phyloP scores from a whole-genome alignment of 768 basidiomycete genomes.

The Suillus cothurnatus region DNA sequence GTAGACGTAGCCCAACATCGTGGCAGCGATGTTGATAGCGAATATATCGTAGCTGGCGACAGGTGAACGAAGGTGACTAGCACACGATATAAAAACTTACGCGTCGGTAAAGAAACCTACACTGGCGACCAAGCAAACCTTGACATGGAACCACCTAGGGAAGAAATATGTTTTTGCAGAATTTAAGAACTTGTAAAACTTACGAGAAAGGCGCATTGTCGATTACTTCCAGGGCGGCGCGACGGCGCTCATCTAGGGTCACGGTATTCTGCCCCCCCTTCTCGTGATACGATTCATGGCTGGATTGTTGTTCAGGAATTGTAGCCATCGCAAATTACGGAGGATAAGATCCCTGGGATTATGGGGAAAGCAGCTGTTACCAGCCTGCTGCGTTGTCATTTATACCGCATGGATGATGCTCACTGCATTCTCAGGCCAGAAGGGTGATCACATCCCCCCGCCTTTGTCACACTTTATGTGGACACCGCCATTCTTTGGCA shows the following conservation, averaged over 20 bases:
- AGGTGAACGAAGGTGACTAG: background rate
- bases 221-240: slow-evolving; percentile 81
- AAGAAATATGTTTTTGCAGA: slow-evolving; percentile 3
- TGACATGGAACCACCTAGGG: slow-evolving; percentile 81
- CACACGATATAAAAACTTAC: slow-evolving; percentile 36
- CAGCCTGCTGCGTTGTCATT: background rate
- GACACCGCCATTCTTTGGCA: background rate
- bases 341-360: background rate
- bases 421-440: background rate
- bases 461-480: background rate
- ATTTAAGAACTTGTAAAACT: slow-evolving; percentile 26
- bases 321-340: slow-evolving; percentile 21
- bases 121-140: slow-evolving; percentile 69
- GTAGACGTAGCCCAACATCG: slow-evolving; percentile 86
- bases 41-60: slow-evolving; percentile 71
- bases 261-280: slow-evolving; percentile 30
- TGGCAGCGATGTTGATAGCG: slow-evolving; percentile 83
- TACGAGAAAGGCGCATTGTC: slow-evolving; percentile 87
- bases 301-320: slow-evolving; percentile 26
- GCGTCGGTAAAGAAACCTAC: slow-evolving; percentile 93
- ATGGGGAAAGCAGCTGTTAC: background rate
- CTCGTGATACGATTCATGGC: slow-evolving; percentile 32
- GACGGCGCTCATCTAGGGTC: slow-evolving; percentile 68
- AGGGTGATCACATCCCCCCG: background rate
- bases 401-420: background rate